Percentiles rank a stretch among this genome's conserved stretches.
phyloP scores from a whole-genome alignment of 768 basidiomycete genomes.

The Serendipita indica region DNA sequence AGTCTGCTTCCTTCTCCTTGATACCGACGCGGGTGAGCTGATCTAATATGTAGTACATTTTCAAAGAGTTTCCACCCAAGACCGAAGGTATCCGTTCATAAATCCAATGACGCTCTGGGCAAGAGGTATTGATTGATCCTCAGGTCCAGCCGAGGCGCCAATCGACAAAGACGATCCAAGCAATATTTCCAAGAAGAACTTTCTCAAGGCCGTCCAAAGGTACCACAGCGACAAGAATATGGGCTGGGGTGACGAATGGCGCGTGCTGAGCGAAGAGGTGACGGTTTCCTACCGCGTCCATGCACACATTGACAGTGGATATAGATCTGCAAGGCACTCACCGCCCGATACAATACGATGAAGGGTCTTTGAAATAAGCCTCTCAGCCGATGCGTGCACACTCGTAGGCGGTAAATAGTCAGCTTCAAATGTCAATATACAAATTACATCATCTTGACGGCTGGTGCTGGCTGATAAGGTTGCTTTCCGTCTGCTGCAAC shows the following conservation, averaged over 20 bases:
- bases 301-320: background rate
- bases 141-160: background rate
- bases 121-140: background rate
- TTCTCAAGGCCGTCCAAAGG: conserved; percentile 2
- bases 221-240: conserved; percentile 1
- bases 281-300: background rate
- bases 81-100: background rate
- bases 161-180: background rate
- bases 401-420: background rate
- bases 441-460: conserved; percentile 16
- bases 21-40: too few relatives aligned
- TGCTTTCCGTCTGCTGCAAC: conserved; percentile 4
- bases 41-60: conserved; percentile 1
- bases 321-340: background rate
- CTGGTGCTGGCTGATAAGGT: conserved; percentile 13
- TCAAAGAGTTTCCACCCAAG: background rate
- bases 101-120: background rate
- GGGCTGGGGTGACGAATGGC: conserved; percentile 7
- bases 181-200: background rate
- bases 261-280: conserved; percentile 7
- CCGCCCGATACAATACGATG: conserved; percentile 36
- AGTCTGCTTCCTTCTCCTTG: background rate
- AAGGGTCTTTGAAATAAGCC: conserved; percentile 54
- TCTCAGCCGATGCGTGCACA: conserved; percentile 30
- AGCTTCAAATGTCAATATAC: background rate